Conservation (phyloP, 768 basidiomycete genomes). For the Gloeophyllum trabeum region DNA sequence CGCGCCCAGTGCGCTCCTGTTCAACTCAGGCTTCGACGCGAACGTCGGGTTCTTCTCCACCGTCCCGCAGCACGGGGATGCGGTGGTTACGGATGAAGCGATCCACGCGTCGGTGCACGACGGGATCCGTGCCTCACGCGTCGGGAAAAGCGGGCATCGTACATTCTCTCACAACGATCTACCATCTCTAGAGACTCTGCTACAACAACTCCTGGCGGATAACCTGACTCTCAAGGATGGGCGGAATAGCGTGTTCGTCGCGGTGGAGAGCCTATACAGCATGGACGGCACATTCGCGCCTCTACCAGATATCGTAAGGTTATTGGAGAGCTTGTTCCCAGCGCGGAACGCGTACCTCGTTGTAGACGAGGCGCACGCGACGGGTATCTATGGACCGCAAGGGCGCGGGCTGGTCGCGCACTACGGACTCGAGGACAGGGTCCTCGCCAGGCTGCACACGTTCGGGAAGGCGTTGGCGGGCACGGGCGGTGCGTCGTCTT, state of each 20-base stretch:
- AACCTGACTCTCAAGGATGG: slow-evolving; percentile 26
- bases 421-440: slow-evolving; percentile 58
- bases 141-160: slow-evolving; percentile 21
- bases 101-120: slow-evolving; percentile 91
- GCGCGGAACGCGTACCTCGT: slow-evolving; percentile 57
- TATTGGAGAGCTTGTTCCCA: slow-evolving; percentile 52
- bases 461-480: slow-evolving; percentile 89
- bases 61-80: slow-evolving; percentile 69
- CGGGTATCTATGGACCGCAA: slow-evolving; percentile 74
- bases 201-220: slow-evolving; percentile 29
- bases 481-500: slow-evolving; percentile 59
- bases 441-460: slow-evolving; percentile 75
- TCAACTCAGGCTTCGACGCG: slow-evolving; percentile 91
- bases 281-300: slow-evolving; percentile 95
- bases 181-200: slow-evolving; percentile 28
- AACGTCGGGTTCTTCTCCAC: slow-evolving; percentile 81
- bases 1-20: slow-evolving; percentile 59
- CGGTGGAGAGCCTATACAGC: slow-evolving; percentile 84
- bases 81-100: slow-evolving; percentile 73
- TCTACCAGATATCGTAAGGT: slow-evolving; percentile 49
- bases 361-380: slow-evolving; percentile 92
- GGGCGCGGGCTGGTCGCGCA: slow-evolving; percentile 67
- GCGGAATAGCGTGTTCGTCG: slow-evolving; percentile 52
- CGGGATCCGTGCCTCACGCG: slow-evolving; percentile 59
- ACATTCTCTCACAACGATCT: slow-evolving; percentile 71